A percentile compares a stretch with the other conserved stretches of the same genome.
Conservation (phyloP, 208 protist genomes). For the Leishmania martiniquensis region DNA sequence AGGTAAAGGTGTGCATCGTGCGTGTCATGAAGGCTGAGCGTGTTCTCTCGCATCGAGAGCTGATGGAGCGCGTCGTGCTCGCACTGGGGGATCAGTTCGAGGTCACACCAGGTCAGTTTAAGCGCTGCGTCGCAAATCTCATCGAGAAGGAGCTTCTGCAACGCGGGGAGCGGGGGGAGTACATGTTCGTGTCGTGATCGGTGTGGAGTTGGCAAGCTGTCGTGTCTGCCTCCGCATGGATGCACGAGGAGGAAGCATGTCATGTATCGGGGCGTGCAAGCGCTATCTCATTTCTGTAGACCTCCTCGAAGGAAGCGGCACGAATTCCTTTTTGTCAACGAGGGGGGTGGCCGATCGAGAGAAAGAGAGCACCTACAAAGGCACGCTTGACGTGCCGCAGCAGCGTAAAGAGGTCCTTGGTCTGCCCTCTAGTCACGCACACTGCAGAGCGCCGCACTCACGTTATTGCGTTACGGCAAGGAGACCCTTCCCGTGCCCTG, state of each 20-base stretch:
- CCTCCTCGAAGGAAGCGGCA: background rate
- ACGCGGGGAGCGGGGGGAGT: conserved; percentile 42
- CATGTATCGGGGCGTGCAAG: background rate
- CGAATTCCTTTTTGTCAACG: background rate
- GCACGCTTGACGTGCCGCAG: background rate
- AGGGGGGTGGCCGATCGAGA: background rate
- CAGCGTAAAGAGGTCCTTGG: background rate
- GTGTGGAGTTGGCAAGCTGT: background rate
- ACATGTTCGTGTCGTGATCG: conserved; percentile 48
- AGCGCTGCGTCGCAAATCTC: conserved; percentile 45
- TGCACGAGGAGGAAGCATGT: background rate
- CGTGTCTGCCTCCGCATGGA: background rate
- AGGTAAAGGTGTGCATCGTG: conserved; percentile 61
- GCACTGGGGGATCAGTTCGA: conserved; percentile 28
- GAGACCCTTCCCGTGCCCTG: background rate
- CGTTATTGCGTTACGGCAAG: background rate
- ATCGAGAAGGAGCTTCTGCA: conserved; percentile 71
- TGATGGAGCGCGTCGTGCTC: conserved; percentile 35
- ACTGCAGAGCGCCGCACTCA: background rate
- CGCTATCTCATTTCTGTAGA: background rate
- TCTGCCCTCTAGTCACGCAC: background rate
- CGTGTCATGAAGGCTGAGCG: conserved; percentile 53
- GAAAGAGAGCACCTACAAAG: background rate
- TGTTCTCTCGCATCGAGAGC: conserved; percentile 39
- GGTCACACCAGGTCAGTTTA: conserved; percentile 51